A percentile compares a stretch with the other conserved stretches of the same genome.
These are phyloP conservation scores for Rutidosis leptorrhynchoides DNA, from an alignment of 129 eudicot species.

Conservation along the genomic window DNA sequence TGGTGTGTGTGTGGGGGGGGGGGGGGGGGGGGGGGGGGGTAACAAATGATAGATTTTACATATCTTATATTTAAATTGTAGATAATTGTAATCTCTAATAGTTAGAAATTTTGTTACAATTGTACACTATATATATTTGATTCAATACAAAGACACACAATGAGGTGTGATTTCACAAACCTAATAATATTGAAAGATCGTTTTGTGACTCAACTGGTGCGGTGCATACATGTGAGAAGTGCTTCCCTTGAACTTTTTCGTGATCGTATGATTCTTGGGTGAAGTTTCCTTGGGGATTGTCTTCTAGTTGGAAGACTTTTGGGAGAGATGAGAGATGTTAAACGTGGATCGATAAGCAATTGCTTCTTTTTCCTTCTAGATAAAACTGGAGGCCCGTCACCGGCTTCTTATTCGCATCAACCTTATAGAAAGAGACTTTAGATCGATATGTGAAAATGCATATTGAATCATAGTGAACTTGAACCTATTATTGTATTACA, in stretches of 20 bases:
- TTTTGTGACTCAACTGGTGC: slow-evolving; percentile 95
- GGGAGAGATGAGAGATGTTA: slow-evolving; percentile 98
- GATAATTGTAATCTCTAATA: too few relatives aligned
- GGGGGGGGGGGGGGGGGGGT: too few relatives aligned
- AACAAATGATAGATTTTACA: too few relatives aligned
- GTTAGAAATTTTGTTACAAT: too few relatives aligned
- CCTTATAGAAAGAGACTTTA: background rate
- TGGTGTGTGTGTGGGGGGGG: too few relatives aligned
- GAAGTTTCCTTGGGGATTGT: slow-evolving; percentile 51
- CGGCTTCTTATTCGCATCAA: slow-evolving; percentile 50
- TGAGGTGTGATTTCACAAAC: too few relatives aligned
- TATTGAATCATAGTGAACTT: too few relatives aligned
- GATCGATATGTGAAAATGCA: background rate
- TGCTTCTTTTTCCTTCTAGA: slow-evolving; percentile 87
- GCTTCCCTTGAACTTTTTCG: slow-evolving; percentile 93
- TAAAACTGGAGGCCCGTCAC: slow-evolving; percentile 89
- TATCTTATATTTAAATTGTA: too few relatives aligned
- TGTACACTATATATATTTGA: too few relatives aligned
- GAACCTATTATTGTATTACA: too few relatives aligned
- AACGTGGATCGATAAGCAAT: slow-evolving; percentile 79
- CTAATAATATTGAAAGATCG: slow-evolving; percentile 72
- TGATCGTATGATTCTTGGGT: slow-evolving; percentile 60
- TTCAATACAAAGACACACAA: too few relatives aligned
- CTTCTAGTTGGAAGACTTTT: slow-evolving; percentile 67
- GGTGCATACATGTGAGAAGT: slow-evolving; percentile 94